Percentiles rank a stretch among this genome's conserved stretches.
Evolutionary conservation across 768 basidiomycete species (phyloP).

Genomic region (Clitopilus hobsonii): DNA sequence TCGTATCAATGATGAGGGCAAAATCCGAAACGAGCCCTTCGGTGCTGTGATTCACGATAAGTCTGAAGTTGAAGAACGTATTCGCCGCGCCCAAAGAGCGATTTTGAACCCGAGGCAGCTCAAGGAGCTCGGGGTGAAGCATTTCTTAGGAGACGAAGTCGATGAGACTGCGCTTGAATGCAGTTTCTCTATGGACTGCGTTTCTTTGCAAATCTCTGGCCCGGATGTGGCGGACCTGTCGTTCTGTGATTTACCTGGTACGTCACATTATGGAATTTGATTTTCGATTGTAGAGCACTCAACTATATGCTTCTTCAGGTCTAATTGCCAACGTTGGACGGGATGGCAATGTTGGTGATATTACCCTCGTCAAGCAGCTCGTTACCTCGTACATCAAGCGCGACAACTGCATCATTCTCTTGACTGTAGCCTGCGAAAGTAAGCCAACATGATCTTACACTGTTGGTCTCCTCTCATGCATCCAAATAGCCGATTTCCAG

Average conservation of each 20-base stretch:
- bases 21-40: slow-evolving; percentile 35
- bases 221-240: slow-evolving; percentile 58
- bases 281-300: too few relatives aligned
- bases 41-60: slow-evolving; percentile 48
- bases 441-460: slow-evolving; percentile 10
- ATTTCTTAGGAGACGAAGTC: slow-evolving; percentile 33
- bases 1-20: slow-evolving; percentile 35
- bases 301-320: slow-evolving; percentile 34
- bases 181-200: slow-evolving; percentile 52
- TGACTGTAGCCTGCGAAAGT: slow-evolving; percentile 67
- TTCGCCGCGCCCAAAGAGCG: slow-evolving; percentile 60
- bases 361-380: slow-evolving; percentile 54
- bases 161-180: slow-evolving; percentile 12
- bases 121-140: not conserved
- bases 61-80: slow-evolving; percentile 56
- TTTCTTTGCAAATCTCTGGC: slow-evolving; percentile 57
- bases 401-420: slow-evolving; percentile 57
- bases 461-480: not conserved
- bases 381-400: slow-evolving; percentile 56
- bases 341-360: slow-evolving; percentile 49
- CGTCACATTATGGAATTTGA: not conserved
- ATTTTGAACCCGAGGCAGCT: slow-evolving; percentile 51
- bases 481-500: slow-evolving; percentile 63
- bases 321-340: slow-evolving; percentile 53
- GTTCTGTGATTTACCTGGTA: slow-evolving; percentile 61